These are phyloP conservation scores for Purpureocillium takamizusanense DNA, from an alignment of 2,329 filamentous ascomycete genomes.

Conservation along the genomic window DNA sequence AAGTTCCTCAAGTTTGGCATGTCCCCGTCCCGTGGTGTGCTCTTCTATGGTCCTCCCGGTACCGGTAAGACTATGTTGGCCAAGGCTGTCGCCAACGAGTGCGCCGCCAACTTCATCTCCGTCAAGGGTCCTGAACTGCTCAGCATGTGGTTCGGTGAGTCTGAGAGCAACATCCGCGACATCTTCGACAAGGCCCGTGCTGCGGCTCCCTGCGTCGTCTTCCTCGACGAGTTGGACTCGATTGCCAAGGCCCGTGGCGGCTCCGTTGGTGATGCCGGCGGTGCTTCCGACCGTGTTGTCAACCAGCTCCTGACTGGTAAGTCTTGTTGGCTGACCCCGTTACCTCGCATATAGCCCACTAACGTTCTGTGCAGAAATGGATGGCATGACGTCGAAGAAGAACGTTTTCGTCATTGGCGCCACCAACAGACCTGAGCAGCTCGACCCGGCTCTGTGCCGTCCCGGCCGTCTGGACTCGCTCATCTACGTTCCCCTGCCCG, in stretches of 20 bases:
- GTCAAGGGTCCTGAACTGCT: constrained; percentile 97
- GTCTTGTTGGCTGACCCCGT: constrained; percentile 19
- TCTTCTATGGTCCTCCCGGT: constrained; percentile 98
- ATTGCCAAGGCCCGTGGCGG: constrained; percentile 99
- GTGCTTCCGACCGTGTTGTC: constrained; percentile 98
- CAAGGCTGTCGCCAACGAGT: constrained; percentile 99
- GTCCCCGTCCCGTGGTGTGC: constrained; percentile 92
- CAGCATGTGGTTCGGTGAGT: constrained; percentile 99
- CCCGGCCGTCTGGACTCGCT: constrained; percentile 97
- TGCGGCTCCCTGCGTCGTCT: constrained; percentile 94
- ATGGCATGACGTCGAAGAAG: constrained; percentile 99
- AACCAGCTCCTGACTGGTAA: constrained; percentile 96
- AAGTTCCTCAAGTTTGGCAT: constrained; percentile 99
- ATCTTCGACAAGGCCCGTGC: constrained; percentile 99
- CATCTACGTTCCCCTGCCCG: constrained; percentile 94
- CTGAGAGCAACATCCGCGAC: constrained; percentile 98
- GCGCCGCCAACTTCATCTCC: constrained; percentile 98
- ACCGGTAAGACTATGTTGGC: constrained; percentile 99
- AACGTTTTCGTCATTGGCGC: constrained; percentile 99
- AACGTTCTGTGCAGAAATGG: constrained; percentile 65
- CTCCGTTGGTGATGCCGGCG: constrained; percentile 89
- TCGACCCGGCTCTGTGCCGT: constrained; percentile 95
- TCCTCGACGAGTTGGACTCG: constrained; percentile 96
- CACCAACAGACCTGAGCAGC: constrained; percentile 96
- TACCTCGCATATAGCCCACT: constrained; percentile 17